These are phyloP conservation scores for Penicillium malachiteum DNA, from an alignment of 495 filamentous ascomycete genomes.

Conservation along the genomic window DNA sequence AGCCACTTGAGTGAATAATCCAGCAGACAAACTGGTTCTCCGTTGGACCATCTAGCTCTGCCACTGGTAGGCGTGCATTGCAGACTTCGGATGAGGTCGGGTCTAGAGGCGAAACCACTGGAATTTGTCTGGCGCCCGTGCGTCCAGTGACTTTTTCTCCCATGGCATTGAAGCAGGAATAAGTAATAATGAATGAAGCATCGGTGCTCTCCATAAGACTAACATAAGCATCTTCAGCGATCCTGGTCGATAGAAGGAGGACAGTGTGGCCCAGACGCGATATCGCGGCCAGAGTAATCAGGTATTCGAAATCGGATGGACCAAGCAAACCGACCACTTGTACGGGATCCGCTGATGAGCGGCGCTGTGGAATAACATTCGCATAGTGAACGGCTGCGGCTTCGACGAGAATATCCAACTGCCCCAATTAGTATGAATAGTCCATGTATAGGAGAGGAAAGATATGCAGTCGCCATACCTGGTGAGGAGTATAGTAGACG, in stretches of 20 bases:
- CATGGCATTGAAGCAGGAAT: constrained; percentile 17
- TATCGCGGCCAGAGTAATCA: constrained; percentile 43
- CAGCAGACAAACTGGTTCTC: constrained; percentile 27
- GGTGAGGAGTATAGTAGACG: constrained; percentile 32
- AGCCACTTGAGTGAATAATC: constrained; percentile 48
- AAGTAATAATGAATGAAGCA: constrained; percentile 17
- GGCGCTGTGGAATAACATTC: constrained; percentile 16
- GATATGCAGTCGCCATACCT: constrained; percentile 11
- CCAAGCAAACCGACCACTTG: constrained; percentile 44
- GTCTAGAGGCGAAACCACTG: constrained; percentile 11
- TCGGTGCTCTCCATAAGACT: constrained; percentile 33
- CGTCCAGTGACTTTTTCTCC: constrained; percentile 13
- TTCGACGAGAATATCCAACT: constrained; percentile 33
- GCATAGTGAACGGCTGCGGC: constrained; percentile 26
- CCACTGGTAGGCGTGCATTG: constrained; percentile 1
- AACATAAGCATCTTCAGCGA: constrained; percentile 43
- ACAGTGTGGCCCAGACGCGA: constrained; percentile 47
- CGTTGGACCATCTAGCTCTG: constrained; percentile 18
- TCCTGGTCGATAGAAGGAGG: constrained; percentile 46
- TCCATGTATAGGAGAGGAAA: not conserved
- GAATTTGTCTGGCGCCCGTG: constrained; percentile 3
- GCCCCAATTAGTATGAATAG: constrained; percentile 1
- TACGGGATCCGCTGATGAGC: constrained; percentile 31
- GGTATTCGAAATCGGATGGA: constrained; percentile 42
- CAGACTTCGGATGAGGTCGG: constrained; percentile 7